A percentile compares a stretch with the other conserved stretches of the same genome.
Evolutionary conservation across 23 red algal species (phyloP).

Genomic region (Gracilaria domingensis): DNA sequence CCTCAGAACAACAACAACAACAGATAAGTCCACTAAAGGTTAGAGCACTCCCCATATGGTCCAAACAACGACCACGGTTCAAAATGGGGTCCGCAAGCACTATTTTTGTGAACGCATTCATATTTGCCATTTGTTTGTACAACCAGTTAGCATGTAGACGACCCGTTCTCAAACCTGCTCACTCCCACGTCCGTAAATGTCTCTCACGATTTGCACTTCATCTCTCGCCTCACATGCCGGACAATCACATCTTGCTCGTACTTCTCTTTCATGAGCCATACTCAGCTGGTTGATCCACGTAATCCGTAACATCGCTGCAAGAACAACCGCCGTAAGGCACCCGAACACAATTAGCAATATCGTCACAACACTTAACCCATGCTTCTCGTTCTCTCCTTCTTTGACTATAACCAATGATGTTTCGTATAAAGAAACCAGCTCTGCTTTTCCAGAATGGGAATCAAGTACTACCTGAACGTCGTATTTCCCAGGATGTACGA

Average conservation of each 20-base stretch:
- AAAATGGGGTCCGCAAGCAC: too few relatives aligned
- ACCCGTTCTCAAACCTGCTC: not conserved
- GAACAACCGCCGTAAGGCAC: not conserved
- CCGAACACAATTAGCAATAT: not conserved
- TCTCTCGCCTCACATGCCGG: not conserved
- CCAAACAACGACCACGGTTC: too few relatives aligned
- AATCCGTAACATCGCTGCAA: not conserved
- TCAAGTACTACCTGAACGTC: not conserved
- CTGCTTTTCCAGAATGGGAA: not conserved
- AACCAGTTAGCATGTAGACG: too few relatives aligned
- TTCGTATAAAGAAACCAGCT: not conserved
- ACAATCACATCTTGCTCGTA: not conserved
- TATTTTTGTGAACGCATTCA: too few relatives aligned
- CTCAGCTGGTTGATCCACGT: not conserved
- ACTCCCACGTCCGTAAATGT: slow-evolving; percentile 2
- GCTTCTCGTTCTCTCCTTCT: not conserved
- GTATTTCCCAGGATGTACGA: not conserved
- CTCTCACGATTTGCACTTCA: not conserved
- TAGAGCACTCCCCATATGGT: too few relatives aligned
- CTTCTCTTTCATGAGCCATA: too few relatives aligned
- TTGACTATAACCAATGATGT: not conserved
- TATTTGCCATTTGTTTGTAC: too few relatives aligned
- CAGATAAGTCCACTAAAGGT: too few relatives aligned
- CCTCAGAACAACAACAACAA: too few relatives aligned
- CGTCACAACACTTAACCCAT: not conserved